Evolutionary conservation across 441 rosid species (phyloP), one percentile per base, ranked within the genome.

Genomic region (Populus hybrid): DNA sequence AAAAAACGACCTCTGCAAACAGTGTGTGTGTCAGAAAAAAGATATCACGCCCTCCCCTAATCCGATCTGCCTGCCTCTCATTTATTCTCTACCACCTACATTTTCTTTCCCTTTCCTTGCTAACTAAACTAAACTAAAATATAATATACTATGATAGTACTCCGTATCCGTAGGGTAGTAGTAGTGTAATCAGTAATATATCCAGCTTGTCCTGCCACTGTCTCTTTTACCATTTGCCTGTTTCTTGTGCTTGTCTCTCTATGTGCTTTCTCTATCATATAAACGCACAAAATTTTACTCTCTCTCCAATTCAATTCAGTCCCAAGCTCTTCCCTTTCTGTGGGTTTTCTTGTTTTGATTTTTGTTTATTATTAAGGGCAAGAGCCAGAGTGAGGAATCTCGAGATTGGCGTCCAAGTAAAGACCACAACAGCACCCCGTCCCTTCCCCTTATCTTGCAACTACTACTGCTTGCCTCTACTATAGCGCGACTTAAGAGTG

Each of bases 341-440:
- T 30, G 81, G 84, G 79, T 78, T 79, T 67, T 74, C 77, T 76
- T 77, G 53, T 23, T 28, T 74, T 65, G 21, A 65, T 72, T 74
- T 74, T 34, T 16, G 6, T 35, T n/a, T 77, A 30, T 71, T 26
- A 40, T 10, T 21, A 7, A 61, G 32, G 4, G 61, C 34, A 32
- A 20, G 10, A 12, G n/a, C 20, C 14, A 61, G 35, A 36, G 76
- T 26, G 6, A 26, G 67, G 82, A 73, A 77, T 85, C 88, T 90
- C 90, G 90, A 88, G 90, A 88, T 88, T 84, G 87, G 88, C 76
- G 90, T 83, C 83, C 38, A 34, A 75, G 84, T 82, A 85, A 83
- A 57, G 81, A 80, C 88, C 87, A 65, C 76, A 71, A 75, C 77
- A 53, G 35, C 79, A 77, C 0, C 23, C 38, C 67, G 16, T 34